A percentile compares a stretch with the other conserved stretches of the same genome.
Evolutionary conservation across 305 asterid species (phyloP).

Genomic region (Ilex paraguariensis): DNA sequence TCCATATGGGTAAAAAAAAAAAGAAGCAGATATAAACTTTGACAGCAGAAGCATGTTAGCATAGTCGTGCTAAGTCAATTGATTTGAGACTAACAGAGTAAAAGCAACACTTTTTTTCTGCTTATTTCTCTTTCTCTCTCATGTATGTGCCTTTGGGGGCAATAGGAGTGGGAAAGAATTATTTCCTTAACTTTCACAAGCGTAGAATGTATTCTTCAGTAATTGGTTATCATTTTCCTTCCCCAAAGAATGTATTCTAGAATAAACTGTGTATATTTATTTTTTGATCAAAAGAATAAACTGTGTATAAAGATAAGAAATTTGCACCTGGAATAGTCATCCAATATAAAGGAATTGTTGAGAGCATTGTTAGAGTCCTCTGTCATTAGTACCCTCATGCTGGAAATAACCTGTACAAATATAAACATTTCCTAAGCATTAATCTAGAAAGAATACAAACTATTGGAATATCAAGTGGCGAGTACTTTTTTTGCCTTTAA

Average conservation of each 20-base stretch:
- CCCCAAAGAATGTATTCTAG: too few species aligned
- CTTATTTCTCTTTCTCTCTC: neutral
- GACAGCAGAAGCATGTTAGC: neutral
- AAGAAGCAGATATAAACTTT: too few species aligned
- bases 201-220: too few species aligned
- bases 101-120: neutral
- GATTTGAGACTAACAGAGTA: neutral
- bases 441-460: neutral
- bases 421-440: neutral
- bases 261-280: neutral
- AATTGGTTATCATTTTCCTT: too few species aligned
- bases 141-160: too few species aligned
- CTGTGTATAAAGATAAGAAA: neutral
- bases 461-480: neutral
- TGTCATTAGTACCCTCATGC: slow-evolving; percentile 95
- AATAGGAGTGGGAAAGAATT: too few species aligned
- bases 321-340: slow-evolving; percentile 83
- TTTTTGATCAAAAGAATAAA: too few species aligned
- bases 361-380: slow-evolving; percentile 86
- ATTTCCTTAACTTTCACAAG: too few species aligned
- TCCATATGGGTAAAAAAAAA: too few species aligned
- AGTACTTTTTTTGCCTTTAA: neutral
- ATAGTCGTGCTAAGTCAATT: neutral
- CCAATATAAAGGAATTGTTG: slow-evolving; percentile 86
- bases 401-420: slow-evolving; percentile 70